These are phyloP conservation scores for Melaleuca alternifolia DNA, from an alignment of 345 rosid genomes.

Conservation along the genomic window DNA sequence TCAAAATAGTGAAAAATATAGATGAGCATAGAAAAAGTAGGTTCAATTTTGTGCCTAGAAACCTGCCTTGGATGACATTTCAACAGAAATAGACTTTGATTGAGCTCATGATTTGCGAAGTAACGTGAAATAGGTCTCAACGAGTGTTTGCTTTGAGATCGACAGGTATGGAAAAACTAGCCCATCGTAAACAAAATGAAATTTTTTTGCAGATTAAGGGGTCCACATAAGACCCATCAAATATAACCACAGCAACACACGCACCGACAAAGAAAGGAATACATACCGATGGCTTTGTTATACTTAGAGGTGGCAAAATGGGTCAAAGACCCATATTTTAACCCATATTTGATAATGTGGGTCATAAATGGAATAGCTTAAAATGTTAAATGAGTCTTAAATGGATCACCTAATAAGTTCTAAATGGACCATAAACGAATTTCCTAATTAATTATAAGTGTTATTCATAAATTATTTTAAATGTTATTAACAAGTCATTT, in stretches of 20 bases:
- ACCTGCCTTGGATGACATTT: neutral
- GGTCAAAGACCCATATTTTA: no score
- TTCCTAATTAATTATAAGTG: no score
- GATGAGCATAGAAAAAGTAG: neutral
- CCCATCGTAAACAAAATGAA: neutral
- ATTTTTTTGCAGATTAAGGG: neutral
- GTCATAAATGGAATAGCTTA: no score
- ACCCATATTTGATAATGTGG: no score
- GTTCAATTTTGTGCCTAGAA: neutral
- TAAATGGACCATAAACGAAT: no score
- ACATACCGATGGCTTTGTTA: neutral
- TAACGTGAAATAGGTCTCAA: neutral
- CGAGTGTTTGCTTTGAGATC: neutral
- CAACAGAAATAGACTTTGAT: neutral
- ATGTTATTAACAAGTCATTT: no score
- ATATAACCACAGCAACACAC: no score
- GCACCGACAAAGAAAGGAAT: neutral
- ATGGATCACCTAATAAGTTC: no score
- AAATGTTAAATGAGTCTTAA: no score
- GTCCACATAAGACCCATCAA: neutral
- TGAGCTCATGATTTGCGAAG: neutral
- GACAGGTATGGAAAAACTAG: neutral
- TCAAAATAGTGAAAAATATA: neutral
- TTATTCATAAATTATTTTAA: no score
- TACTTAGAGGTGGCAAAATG: no score